Evolutionary conservation across 2,329 filamentous ascomycete species (phyloP).

Genomic region (Fusarium fracticaudum): DNA sequence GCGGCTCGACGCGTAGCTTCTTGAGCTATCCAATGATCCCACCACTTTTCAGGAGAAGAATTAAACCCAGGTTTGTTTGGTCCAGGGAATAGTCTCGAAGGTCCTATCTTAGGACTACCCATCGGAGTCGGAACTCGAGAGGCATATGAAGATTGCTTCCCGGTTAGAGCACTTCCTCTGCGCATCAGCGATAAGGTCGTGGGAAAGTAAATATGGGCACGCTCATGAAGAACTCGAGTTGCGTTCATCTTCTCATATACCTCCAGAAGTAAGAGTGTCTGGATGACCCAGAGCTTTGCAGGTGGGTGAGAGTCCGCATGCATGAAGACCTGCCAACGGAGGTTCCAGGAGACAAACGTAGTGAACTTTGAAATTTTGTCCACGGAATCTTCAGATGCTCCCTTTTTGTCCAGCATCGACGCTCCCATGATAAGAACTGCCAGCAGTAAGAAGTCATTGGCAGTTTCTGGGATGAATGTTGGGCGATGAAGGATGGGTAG

Average conservation of each 20-base stretch:
- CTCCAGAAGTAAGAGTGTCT: slow-evolving; percentile 41
- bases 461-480: slow-evolving; percentile 42
- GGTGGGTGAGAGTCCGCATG: slow-evolving; percentile 43
- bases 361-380: slow-evolving; percentile 44
- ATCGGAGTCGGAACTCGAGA: slow-evolving; percentile 39
- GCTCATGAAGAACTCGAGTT: slow-evolving; percentile 41
- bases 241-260: slow-evolving; percentile 44
- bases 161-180: slow-evolving; percentile 41
- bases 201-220: slow-evolving; percentile 45
- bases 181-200: slow-evolving; percentile 43
- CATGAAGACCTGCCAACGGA: slow-evolving; percentile 44
- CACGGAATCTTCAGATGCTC: slow-evolving; percentile 16
- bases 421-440: slow-evolving; percentile 44
- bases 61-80: slow-evolving; percentile 31
- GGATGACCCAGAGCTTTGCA: slow-evolving; percentile 44
- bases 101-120: slow-evolving; percentile 35
- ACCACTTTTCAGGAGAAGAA: slow-evolving; percentile 42
- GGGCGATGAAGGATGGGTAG: slow-evolving; percentile 41
- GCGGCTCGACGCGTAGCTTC: slow-evolving; percentile 43
- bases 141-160: slow-evolving; percentile 42
- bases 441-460: slow-evolving; percentile 41
- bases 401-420: slow-evolving; percentile 42
- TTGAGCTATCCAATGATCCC: slow-evolving; percentile 45
- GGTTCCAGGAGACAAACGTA: slow-evolving; percentile 43
- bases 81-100: slow-evolving; percentile 14